phyloP scores from a whole-genome alignment of 2,329 filamentous ascomycete species.

The Fusarium duplospermum region DNA sequence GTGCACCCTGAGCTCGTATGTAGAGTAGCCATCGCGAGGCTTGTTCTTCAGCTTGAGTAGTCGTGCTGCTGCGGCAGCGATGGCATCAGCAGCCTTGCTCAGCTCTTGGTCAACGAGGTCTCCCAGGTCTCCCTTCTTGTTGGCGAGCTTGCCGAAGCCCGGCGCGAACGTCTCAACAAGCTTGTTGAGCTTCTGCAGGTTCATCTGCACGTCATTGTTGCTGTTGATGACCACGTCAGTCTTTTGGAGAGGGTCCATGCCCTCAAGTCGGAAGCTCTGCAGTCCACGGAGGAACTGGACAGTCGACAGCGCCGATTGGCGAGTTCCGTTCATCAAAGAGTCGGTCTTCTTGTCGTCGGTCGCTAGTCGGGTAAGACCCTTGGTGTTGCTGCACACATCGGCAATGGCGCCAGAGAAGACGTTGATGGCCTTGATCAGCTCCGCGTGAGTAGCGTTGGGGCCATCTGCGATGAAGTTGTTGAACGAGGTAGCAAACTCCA shows the following conservation, averaged over 20 bases:
- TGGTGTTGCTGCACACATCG: constrained; percentile 95
- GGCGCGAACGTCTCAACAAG: constrained; percentile 92
- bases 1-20: constrained; percentile 95
- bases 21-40: constrained; percentile 93
- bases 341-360: constrained; percentile 96
- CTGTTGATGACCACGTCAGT: constrained; percentile 97
- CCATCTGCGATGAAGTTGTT: constrained; percentile 99
- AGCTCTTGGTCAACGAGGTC: constrained; percentile 94
- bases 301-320: constrained; percentile 85
- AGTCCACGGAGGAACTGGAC: constrained; percentile 96
- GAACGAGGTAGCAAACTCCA: constrained; percentile 97
- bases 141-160: constrained; percentile 82
- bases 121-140: constrained; percentile 85
- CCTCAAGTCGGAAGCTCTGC: constrained; percentile 92
- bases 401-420: constrained; percentile 90
- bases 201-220: constrained; percentile 95
- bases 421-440: constrained; percentile 93
- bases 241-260: constrained; percentile 90
- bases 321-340: constrained; percentile 82
- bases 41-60: constrained; percentile 95
- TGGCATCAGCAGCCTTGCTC: constrained; percentile 93
- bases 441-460: constrained; percentile 87
- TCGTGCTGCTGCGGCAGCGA: constrained; percentile 89
- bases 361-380: constrained; percentile 91
- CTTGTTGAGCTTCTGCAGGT: constrained; percentile 93